These are phyloP conservation scores for Kwoniella bestiolae DNA, from an alignment of 768 basidiomycete species.

Conservation along the genomic window DNA sequence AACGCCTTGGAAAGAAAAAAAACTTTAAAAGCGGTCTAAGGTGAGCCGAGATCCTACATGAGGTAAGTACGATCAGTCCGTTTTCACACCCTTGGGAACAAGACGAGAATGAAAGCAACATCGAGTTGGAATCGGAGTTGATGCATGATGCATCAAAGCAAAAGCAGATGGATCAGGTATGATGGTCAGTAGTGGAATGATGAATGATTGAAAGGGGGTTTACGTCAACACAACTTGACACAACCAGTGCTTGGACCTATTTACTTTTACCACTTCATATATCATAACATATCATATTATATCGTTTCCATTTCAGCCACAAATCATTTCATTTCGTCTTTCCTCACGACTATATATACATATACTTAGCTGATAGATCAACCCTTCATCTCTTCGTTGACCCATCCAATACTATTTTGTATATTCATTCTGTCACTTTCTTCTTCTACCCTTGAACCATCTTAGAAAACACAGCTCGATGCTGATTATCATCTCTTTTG, in stretches of 20 bases:
- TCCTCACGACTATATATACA: background rate
- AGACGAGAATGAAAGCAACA: background rate
- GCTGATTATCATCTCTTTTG: constrained; percentile 2
- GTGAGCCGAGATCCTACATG: background rate
- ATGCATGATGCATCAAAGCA: too few species aligned
- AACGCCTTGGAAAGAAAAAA: background rate
- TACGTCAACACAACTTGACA: constrained; percentile 3
- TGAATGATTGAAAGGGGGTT: constrained; percentile 7
- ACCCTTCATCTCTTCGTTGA: background rate
- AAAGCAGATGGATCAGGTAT: too few species aligned
- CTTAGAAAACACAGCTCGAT: constrained; percentile 3
- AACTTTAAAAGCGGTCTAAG: background rate
- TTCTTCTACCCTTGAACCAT: background rate
- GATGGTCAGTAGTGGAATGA: background rate
- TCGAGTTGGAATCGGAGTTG: too few species aligned
- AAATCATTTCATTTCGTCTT: background rate
- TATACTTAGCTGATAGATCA: too few species aligned
- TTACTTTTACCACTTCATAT: background rate
- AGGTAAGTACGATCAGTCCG: background rate
- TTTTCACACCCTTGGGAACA: background rate
- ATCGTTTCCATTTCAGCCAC: constrained; percentile 3
- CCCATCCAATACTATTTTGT: background rate
- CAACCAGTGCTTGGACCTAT: background rate
- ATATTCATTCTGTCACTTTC: background rate
- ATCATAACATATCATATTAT: background rate